Evolutionary conservation across 1,284 basidiomycete species (phyloP).

Genomic region (Ustilago lituana): DNA sequence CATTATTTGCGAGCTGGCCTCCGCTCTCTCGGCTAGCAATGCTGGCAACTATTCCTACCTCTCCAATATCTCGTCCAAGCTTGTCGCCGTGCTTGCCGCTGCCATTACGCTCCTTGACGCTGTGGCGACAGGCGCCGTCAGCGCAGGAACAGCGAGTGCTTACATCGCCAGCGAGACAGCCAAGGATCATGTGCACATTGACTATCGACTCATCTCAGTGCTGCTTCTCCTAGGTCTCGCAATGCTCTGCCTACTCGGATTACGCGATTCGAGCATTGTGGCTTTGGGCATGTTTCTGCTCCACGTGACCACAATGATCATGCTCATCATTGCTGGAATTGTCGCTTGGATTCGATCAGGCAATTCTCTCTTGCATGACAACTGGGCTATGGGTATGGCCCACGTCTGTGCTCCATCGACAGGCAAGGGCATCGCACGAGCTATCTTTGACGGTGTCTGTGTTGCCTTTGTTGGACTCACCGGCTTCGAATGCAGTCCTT

Average conservation of each 20-base stretch:
- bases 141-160: slow-evolving; percentile 47
- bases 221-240: slow-evolving; percentile 45
- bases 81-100: slow-evolving; percentile 47
- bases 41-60: slow-evolving; percentile 54
- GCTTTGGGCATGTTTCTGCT: slow-evolving; percentile 52
- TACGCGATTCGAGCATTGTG: slow-evolving; percentile 48
- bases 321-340: slow-evolving; percentile 50
- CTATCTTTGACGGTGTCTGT: slow-evolving; percentile 50
- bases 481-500: slow-evolving; percentile 53
- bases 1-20: slow-evolving; percentile 53
- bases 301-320: slow-evolving; percentile 49
- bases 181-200: slow-evolving; percentile 6
- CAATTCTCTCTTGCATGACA: slow-evolving; percentile 29
- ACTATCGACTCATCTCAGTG: slow-evolving; percentile 35
- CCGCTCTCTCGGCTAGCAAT: slow-evolving; percentile 42
- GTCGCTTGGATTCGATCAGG: slow-evolving; percentile 45
- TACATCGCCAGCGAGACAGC: slow-evolving; percentile 46
- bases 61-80: slow-evolving; percentile 43
- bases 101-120: slow-evolving; percentile 54
- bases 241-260: slow-evolving; percentile 32
- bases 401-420: slow-evolving; percentile 10
- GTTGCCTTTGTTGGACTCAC: slow-evolving; percentile 57
- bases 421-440: slow-evolving; percentile 39
- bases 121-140: slow-evolving; percentile 52
- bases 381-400: slow-evolving; percentile 44